Evolutionary conservation across 345 rosid genomes (phyloP), one percentile per base, ranked within the genome.

Genomic region (Cardiospermum halicacabum): DNA sequence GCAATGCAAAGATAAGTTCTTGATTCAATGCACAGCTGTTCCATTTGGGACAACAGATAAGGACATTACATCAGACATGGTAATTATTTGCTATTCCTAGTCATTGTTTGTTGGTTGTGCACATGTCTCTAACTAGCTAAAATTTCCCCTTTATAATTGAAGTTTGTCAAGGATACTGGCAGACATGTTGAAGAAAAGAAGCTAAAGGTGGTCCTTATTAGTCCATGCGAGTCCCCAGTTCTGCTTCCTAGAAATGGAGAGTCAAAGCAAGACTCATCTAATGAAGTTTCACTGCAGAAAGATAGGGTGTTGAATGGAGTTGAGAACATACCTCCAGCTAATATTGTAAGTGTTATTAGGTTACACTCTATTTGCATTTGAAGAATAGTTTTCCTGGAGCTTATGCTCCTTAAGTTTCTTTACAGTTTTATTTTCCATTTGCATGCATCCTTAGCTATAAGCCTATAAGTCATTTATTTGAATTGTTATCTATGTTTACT

Each of bases 1-100:
- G 71, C 68, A 67, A 49, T 77, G 89, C 75, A 82, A 78, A 72
- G 89, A 84, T 77, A 84, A 84, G 77, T 84, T 84, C 68, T 56
- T 84, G 60, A 69, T 84, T 56, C 86, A 84, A 72, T 67, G 85
- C 67, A 74, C 73, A 8, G 61, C 68, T 42, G 78, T 84, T 60
- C 81, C 89, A 11, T 26, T 37, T 7, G 84, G 80, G 22, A 74
- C 74, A 55, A 53, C 65, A 31, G 85, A 78, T 26, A 80, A 82
- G 49, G 77, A 78, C 64, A 66, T 84, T 70, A 70, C 83, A 10
- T 69, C 83, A 13, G 60, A 65, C 59, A 64, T 39, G 60, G 89
- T 84, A 56, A 62, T 28, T 25, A 31, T 19, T 71, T 66, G 13
- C 43, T 6, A 27, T 37, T 15, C 15, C 45, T 8, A 34, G 26